These are phyloP conservation scores for Candida insectorum DNA, from an alignment of 805 yeast genomes.

Conservation along the genomic window DNA sequence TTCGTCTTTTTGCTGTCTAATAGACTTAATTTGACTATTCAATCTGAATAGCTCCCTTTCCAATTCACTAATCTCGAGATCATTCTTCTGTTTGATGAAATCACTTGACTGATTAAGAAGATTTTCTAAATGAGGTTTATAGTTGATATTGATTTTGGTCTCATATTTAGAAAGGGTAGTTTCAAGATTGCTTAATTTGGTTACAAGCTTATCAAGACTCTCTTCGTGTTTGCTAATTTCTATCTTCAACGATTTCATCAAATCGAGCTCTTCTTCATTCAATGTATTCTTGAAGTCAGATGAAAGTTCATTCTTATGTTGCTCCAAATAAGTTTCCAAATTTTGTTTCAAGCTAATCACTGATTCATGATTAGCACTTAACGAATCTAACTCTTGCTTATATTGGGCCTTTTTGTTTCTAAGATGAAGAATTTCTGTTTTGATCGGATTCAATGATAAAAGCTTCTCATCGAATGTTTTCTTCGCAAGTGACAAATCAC, in stretches of 20 bases:
- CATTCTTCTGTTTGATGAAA: slow-evolving; percentile 13
- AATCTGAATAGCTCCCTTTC: slow-evolving; percentile 24
- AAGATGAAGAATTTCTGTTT: slow-evolving; percentile 40
- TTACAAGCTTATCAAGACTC: slow-evolving; percentile 38
- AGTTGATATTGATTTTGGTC: slow-evolving; percentile 56
- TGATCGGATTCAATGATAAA: slow-evolving; percentile 40
- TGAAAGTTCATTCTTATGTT: slow-evolving; percentile 46
- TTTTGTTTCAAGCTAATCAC: slow-evolving; percentile 30
- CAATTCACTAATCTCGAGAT: slow-evolving; percentile 14
- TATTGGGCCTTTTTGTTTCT: slow-evolving; percentile 38
- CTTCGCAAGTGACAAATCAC: slow-evolving; percentile 33
- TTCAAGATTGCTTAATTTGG: slow-evolving; percentile 42
- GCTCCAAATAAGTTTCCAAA: slow-evolving; percentile 35
- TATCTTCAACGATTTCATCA: slow-evolving; percentile 31
- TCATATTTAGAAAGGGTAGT: slow-evolving; percentile 44
- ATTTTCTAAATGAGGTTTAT: slow-evolving; percentile 45
- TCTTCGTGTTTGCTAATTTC: slow-evolving; percentile 37
- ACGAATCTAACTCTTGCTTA: slow-evolving; percentile 41
- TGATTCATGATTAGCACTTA: slow-evolving; percentile 33
- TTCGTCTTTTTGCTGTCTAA: slow-evolving; percentile 24
- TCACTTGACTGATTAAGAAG: slow-evolving; percentile 8
- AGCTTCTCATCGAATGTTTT: slow-evolving; percentile 43
- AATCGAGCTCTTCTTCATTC: slow-evolving; percentile 44
- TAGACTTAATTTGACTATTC: slow-evolving; percentile 20
- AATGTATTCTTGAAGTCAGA: slow-evolving; percentile 55